phyloP scores from a whole-genome alignment of 306 rosid genomes.

The Dalbergia cultrata region DNA sequence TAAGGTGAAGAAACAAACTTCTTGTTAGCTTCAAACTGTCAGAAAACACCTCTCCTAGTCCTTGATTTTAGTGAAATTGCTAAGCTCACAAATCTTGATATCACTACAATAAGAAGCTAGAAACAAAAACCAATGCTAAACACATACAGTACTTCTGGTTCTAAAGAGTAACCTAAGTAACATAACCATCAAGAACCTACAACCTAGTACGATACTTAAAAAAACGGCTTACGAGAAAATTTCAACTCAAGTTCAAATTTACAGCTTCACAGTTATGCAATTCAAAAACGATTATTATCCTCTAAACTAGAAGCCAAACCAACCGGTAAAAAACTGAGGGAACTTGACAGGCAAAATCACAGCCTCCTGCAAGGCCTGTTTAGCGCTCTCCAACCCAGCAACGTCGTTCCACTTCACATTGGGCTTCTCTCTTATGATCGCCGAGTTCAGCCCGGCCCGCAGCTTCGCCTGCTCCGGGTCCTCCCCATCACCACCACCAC shows the following conservation, averaged over 20 bases:
- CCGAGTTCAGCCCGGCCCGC: conserved; percentile 87
- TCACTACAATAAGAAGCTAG: conserved; percentile 3
- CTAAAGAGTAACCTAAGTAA: no score
- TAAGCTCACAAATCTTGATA: conserved; percentile 3
- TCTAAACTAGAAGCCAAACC: conserved; percentile 21
- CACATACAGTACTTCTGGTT: conserved; percentile 18
- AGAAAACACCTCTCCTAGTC: neutral
- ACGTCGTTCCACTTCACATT: conserved; percentile 97
- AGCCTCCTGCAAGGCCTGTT: conserved; percentile 97
- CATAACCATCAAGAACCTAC: neutral
- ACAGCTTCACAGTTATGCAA: neutral
- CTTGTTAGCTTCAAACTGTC: neutral
- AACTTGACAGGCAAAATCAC: conserved; percentile 95
- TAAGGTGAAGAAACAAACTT: conserved; percentile 3
- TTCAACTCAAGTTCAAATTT: neutral
- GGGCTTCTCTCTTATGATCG: conserved; percentile 92
- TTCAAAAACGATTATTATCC: neutral
- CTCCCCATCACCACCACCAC: conserved; percentile 87
- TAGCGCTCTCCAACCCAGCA: conserved; percentile 97
- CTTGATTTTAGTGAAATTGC: neutral
- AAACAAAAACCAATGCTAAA: neutral
- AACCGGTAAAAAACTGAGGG: conserved; percentile 93
- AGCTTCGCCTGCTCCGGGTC: conserved; percentile 96
- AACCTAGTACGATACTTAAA: neutral
- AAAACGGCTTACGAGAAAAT: neutral